These are phyloP conservation scores for Apiotrichum siamense DNA, from an alignment of 1,284 basidiomycete genomes.

Conservation along the genomic window DNA sequence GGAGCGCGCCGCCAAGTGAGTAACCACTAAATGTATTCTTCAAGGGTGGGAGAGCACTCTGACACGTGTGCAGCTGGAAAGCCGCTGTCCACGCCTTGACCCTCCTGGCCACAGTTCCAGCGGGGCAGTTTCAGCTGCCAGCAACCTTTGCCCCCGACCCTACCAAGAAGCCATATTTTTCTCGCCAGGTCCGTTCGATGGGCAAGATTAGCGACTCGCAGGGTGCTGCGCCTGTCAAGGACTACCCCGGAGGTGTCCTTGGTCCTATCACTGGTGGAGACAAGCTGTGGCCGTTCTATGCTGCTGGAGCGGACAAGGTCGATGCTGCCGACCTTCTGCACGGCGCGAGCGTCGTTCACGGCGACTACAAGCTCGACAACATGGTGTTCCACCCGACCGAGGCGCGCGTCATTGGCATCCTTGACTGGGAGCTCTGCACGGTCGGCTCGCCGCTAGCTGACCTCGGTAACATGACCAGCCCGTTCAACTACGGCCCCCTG, in stretches of 20 bases:
- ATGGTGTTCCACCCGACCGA: constrained; percentile 82
- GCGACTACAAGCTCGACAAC: constrained; percentile 96
- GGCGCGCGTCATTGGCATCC: constrained; percentile 83
- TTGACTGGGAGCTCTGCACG: constrained; percentile 96
- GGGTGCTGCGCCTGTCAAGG: constrained; percentile 57
- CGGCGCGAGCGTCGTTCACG: constrained; percentile 66
- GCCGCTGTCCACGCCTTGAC: constrained; percentile 69
- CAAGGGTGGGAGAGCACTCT: neutral
- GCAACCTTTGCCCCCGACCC: constrained; percentile 65
- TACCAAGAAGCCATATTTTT: constrained; percentile 63
- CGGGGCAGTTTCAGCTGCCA: constrained; percentile 62
- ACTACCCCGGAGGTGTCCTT: constrained; percentile 28
- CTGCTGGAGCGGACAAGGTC: constrained; percentile 58
- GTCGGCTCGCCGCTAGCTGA: constrained; percentile 86
- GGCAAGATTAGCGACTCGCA: constrained; percentile 68
- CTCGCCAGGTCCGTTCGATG: constrained; percentile 83
- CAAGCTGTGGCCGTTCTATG: constrained; percentile 64
- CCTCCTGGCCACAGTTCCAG: constrained; percentile 65
- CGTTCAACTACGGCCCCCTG: constrained; percentile 5
- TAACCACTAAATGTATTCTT: constrained; percentile 5
- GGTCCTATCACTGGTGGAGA: constrained; percentile 56
- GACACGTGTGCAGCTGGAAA: constrained; percentile 58
- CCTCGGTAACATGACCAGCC: constrained; percentile 63
- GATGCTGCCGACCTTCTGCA: constrained; percentile 66
- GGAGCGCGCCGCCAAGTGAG: constrained; percentile 66